A percentile compares a stretch with the other conserved stretches of the same genome.
Evolutionary conservation across 148 eudicot species (phyloP).

Genomic region (Fagopyrum tataricum): DNA sequence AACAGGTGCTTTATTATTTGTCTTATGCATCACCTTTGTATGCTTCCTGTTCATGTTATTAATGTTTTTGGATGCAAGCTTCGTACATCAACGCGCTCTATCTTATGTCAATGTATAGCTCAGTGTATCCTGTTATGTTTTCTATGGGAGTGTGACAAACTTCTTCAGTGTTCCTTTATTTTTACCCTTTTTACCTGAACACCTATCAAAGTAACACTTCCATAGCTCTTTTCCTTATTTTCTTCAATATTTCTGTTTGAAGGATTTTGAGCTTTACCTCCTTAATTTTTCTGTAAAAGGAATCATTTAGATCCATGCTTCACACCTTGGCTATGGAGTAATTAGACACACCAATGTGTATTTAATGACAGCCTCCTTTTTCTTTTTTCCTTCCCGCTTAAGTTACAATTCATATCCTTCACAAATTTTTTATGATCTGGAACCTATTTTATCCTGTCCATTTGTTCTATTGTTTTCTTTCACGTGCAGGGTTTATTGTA

Average conservation of each 20-base stretch:
- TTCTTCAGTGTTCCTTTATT: too few relatives aligned
- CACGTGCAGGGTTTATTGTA: background rate
- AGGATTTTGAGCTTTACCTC: background rate
- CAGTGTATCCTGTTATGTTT: too few relatives aligned
- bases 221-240: background rate
- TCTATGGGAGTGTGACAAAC: too few relatives aligned
- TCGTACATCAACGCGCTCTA: background rate
- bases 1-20: slow-evolving; percentile 39
- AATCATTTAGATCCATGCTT: background rate
- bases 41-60: background rate
- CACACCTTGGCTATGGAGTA: background rate
- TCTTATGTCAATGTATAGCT: background rate
- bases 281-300: background rate
- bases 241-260: background rate
- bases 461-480: too few relatives aligned
- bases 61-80: background rate
- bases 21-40: background rate
- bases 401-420: too few relatives aligned
- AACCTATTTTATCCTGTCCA: too few relatives aligned
- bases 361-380: too few relatives aligned
- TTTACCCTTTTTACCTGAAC: background rate
- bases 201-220: background rate
- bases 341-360: background rate
- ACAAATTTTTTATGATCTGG: too few relatives aligned
- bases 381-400: background rate